Base-by-base conservation (phyloP, 805 yeast genomes). In the Ogataea salicorniae region DNA sequence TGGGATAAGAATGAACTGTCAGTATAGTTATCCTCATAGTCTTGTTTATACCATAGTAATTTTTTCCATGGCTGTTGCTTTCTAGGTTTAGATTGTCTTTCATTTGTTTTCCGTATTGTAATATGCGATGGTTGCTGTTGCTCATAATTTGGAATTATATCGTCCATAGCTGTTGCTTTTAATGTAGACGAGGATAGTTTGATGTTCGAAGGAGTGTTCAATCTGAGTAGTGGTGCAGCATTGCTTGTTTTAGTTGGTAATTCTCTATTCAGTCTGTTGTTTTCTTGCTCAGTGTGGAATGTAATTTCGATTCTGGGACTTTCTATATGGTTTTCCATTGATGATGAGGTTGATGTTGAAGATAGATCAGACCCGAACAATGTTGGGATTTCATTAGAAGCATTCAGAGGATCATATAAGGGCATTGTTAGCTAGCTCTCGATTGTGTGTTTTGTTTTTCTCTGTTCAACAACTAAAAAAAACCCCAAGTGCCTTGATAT, bases 1-100 rank as follows among this genome's bases (percentile, higher is more conserved):
- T 86, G 95, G 3, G 89, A 80, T n/a, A 91, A 71, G 61, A 92
- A 92, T 3, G 90, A 76, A 2, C 70, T 67, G 61, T 90, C 95
- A 1, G 96, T 92, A 67, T 87, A 88, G 65, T 91, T 94, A 63
- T 92, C 99, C 0, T 96, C 95, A 60, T 82, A 91, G 14, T 85
- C 85, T 62, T 91, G 97, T 48, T 78, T 76, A 34, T 85, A 76
- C 84, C 96, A 94, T 13, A 92, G 74, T 36, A 90, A 77, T 59
- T 94, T 86, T 58, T 84, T 77, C 98, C 98, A 91, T 20, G 81
- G 80, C 35, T 62, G 56, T 43, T 49, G 50, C n/a, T 34, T 23
- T 9, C 18, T 18, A 34, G 13, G 5, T 34, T 8, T 34, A 14
- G 16, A 36, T 34, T 18, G 13, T 34, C 13, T 34, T n/a, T 6